Percentiles rank a stretch among this genome's conserved stretches.
Conservation (phyloP, 2,329 filamentous ascomycete species). For the Neocatenulostroma microsporum region DNA sequence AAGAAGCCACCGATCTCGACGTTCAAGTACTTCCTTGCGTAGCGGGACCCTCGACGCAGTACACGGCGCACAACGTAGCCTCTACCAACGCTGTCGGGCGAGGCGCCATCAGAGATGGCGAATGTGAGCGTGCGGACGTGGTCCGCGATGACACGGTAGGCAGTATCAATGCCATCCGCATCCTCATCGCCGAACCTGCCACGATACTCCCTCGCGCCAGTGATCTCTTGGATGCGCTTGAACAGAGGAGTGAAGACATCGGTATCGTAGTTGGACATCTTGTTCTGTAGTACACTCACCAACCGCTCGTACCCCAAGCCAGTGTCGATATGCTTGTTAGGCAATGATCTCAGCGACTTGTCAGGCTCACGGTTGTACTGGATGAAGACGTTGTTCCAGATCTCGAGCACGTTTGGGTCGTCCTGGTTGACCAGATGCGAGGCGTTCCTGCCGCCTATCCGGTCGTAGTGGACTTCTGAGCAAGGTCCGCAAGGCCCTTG, state of each 20-base stretch:
- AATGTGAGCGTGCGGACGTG: conserved; percentile 88
- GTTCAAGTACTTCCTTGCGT: conserved; percentile 91
- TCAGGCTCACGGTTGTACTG: conserved; percentile 94
- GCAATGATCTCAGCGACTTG: conserved; percentile 70
- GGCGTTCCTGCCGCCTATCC: conserved; percentile 86
- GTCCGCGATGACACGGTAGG: conserved; percentile 91
- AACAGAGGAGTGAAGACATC: conserved; percentile 94
- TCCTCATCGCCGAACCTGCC: conserved; percentile 92
- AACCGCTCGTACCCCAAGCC: conserved; percentile 94
- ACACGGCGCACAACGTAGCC: conserved; percentile 95
- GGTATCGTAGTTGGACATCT: conserved; percentile 90
- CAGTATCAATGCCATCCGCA: conserved; percentile 83
- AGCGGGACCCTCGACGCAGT: conserved; percentile 79
- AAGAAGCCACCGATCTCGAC: conserved; percentile 94
- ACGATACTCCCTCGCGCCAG: conserved; percentile 71
- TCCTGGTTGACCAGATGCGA: conserved; percentile 86
- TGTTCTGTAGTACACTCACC: conserved; percentile 86
- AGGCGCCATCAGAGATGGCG: conserved; percentile 84
- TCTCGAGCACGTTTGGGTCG: conserved; percentile 91
- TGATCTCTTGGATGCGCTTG: conserved; percentile 73
- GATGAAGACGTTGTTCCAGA: conserved; percentile 99
- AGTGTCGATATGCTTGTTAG: conserved; percentile 93
- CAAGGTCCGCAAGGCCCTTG: conserved; percentile 95
- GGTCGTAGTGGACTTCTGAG: conserved; percentile 94
- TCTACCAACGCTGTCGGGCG: conserved; percentile 87